These are phyloP conservation scores for Gastrodia elata DNA, from an alignment of 106 monocot species.

Conservation along the genomic window DNA sequence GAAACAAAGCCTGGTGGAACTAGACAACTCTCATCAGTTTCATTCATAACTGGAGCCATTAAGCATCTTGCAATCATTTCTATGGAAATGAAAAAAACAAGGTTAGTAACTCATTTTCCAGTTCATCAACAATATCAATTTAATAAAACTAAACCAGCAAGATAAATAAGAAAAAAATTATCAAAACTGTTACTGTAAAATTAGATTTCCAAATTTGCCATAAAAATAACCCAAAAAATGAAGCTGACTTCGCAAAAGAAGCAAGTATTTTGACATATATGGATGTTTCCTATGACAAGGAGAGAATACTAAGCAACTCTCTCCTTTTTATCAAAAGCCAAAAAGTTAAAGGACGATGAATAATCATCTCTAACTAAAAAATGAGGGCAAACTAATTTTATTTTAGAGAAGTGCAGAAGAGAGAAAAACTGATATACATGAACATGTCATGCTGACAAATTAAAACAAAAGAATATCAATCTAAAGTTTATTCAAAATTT, in stretches of 20 bases:
- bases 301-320: background rate
- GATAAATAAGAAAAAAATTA: background rate
- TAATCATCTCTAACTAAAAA: background rate
- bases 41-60: conserved; percentile 21
- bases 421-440: background rate
- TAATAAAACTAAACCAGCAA: background rate
- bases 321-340: background rate
- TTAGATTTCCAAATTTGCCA: background rate
- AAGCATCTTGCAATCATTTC: conserved; percentile 42
- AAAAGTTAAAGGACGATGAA: background rate
- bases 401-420: background rate
- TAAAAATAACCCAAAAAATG: background rate
- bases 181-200: background rate
- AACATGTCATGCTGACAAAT: background rate
- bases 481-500: background rate
- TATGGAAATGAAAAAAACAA: conserved; percentile 11
- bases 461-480: too few relatives aligned
- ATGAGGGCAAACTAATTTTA: background rate
- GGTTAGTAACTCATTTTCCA: background rate
- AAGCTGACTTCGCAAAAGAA: background rate
- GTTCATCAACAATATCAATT: background rate
- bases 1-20: conserved; percentile 77
- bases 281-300: background rate
- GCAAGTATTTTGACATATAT: background rate
- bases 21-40: conserved; percentile 26